phyloP scores from a whole-genome alignment of 2,329 filamentous ascomycete genomes.

The Exophiala calicioides region DNA sequence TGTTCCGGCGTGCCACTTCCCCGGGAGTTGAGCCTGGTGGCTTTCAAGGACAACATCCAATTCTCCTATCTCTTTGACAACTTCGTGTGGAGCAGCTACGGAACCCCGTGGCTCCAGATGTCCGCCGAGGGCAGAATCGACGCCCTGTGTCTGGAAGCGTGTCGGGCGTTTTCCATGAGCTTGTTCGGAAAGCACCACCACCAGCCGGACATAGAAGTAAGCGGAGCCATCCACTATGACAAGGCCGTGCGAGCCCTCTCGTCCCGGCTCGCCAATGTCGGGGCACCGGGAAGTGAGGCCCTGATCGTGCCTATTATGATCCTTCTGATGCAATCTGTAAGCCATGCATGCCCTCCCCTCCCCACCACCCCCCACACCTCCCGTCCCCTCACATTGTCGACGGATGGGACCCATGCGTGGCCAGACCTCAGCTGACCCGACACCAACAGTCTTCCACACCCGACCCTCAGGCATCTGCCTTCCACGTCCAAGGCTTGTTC shows the following conservation, averaged over 20 bases:
- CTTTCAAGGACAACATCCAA: constrained; percentile 24
- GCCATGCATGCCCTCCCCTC: constrained; percentile 1
- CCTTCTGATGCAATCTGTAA: constrained; percentile 26
- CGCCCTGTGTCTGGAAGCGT: constrained; percentile 21
- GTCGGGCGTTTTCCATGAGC: constrained; percentile 22
- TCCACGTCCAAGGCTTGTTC: constrained; percentile 23
- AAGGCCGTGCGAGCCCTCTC: constrained; percentile 22
- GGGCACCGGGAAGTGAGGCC: constrained; percentile 20
- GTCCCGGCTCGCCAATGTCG: constrained; percentile 19
- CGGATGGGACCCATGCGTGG: too few species aligned
- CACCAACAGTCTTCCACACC: constrained; percentile 18
- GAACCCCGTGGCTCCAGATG: constrained; percentile 24
- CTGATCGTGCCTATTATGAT: constrained; percentile 24
- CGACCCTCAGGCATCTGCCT: constrained; percentile 19
- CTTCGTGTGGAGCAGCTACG: constrained; percentile 28
- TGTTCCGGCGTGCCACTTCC: too few species aligned
- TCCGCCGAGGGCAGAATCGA: constrained; percentile 22
- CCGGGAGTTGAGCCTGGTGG: constrained; percentile 21
- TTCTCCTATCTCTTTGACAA: constrained; percentile 26
- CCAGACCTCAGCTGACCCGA: background rate
- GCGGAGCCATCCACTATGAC: constrained; percentile 21
- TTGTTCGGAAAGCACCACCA: constrained; percentile 26
- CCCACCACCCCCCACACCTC: too few species aligned
- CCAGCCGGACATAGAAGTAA: constrained; percentile 23
- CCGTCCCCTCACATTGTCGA: too few species aligned